These are phyloP conservation scores for Chondrus crispus DNA, from an alignment of 23 red algal species.

Conservation along the genomic window DNA sequence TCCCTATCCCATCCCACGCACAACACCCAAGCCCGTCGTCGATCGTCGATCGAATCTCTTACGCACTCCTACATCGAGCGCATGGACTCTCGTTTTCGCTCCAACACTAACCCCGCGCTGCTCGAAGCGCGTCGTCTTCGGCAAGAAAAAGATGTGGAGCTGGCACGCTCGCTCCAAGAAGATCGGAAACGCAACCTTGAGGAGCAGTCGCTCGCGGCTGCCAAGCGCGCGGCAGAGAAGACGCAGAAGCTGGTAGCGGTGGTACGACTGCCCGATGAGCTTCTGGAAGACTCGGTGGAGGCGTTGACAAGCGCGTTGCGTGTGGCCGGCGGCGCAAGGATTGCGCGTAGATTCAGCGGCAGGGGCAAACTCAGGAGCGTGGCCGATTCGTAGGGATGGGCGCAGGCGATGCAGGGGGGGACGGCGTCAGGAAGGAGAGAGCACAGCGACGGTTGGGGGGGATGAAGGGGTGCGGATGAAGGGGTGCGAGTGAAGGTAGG, in stretches of 20 bases:
- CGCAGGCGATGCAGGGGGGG: too few species aligned
- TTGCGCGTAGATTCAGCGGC: slow-evolving; percentile 8
- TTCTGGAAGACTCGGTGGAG: not conserved
- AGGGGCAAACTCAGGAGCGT: slow-evolving; percentile 1
- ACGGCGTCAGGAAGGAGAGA: too few species aligned
- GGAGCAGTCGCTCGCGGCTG: not conserved
- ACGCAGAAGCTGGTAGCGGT: not conserved
- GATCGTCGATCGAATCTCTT: slow-evolving; percentile 28
- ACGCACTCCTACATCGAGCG: slow-evolving; percentile 43
- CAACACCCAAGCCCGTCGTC: not conserved
- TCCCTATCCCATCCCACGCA: not conserved
- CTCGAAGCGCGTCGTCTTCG: slow-evolving; percentile 27
- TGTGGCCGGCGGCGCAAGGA: not conserved
- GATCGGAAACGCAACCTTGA: slow-evolving; percentile 26
- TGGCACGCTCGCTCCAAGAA: slow-evolving; percentile 5
- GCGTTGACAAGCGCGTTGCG: slow-evolving; percentile 21
- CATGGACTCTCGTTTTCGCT: slow-evolving; percentile 47
- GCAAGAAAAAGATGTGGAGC: slow-evolving; percentile 28
- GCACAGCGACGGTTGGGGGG: too few species aligned
- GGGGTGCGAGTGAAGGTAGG: too few species aligned
- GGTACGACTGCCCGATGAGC: not conserved
- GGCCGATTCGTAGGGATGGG: too few species aligned
- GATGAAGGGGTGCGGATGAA: too few species aligned
- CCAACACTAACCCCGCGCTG: slow-evolving; percentile 24
- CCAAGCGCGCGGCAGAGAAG: not conserved